Evolutionary conservation across 75 land plant species (phyloP).

Genomic region (Pinus albicaulis): DNA sequence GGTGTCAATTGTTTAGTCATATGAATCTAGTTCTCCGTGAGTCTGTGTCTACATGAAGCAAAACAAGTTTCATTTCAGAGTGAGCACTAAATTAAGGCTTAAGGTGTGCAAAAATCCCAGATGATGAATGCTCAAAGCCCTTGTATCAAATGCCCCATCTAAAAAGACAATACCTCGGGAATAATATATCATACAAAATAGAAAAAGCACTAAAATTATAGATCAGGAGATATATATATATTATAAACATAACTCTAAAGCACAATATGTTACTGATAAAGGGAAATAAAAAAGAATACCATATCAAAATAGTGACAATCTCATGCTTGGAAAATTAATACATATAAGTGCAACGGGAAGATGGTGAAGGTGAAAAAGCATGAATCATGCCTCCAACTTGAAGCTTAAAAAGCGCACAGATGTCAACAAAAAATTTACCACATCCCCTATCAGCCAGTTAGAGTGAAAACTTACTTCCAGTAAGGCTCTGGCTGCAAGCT

Average conservation of each 20-base stretch:
- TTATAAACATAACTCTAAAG: background rate
- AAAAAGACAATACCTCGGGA: background rate
- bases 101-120: background rate
- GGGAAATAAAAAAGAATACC: too few species aligned
- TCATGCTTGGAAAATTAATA: too few species aligned
- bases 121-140: background rate
- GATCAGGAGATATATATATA: background rate
- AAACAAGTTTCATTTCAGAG: background rate
- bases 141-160: background rate
- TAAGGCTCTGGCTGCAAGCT: constrained; percentile 89
- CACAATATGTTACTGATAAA: too few species aligned
- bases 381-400: too few species aligned
- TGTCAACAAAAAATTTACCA: too few species aligned
- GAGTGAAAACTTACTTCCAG: constrained; percentile 71
- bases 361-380: too few species aligned
- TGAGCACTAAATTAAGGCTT: too few species aligned
- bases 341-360: too few species aligned
- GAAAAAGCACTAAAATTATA: background rate
- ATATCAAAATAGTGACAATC: too few species aligned
- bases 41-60: constrained; percentile 13
- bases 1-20: too few species aligned
- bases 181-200: background rate
- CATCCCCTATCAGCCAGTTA: background rate
- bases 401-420: too few species aligned
- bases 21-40: background rate